Evolutionary conservation across 202 grass and related monocot genomes (phyloP), one percentile per base, ranked within the genome.

Genomic region (Alloteropsis angusta): DNA sequence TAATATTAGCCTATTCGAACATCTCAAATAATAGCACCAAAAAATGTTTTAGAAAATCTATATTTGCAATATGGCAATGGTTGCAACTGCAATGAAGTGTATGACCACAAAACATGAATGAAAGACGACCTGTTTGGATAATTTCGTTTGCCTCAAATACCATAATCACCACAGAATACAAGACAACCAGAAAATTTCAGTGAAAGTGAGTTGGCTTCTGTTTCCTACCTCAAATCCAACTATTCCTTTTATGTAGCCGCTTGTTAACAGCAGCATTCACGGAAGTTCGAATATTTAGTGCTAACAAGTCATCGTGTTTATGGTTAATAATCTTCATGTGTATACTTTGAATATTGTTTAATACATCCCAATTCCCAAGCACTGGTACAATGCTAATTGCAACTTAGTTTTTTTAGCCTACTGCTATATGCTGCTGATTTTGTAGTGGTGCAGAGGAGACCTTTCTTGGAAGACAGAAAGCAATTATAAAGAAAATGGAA

Each of bases 401-500:
- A 32, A 70, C 8, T 11, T 32, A 25, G 45, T 46, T 53, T 52
- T 39, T 72, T 23, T 15, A 26, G 60, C 1, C 6, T 63, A 48
- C 22, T 52, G 16, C 5, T 52, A 1, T 36, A 36, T 61, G 6
- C 4, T 55, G 9, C 19, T 55, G n/a, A 35, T 77, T 80, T 79
- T 73, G 76, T 57, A 80, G 64, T 76, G 60, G 79, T 67, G 90
- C 80, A 45, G 61, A 46, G 79, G 76, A 62, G 25, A 77, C 23
- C 70, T 90, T 87, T 74, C 64, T 80, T 12, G 47, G 54, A 41
- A 76, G 61, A 14, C 47, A 50, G 16, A 50, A 50, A 7, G 16
- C 58, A 81, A 25, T 52, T 72, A 77, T 65, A 38, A 71, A 80
- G 46, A 54, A 69, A 65, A 58, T 82, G 56, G 23, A 77, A 82